Conservation (phyloP, 768 basidiomycete species). For the Cyclocybe cylindracea region DNA sequence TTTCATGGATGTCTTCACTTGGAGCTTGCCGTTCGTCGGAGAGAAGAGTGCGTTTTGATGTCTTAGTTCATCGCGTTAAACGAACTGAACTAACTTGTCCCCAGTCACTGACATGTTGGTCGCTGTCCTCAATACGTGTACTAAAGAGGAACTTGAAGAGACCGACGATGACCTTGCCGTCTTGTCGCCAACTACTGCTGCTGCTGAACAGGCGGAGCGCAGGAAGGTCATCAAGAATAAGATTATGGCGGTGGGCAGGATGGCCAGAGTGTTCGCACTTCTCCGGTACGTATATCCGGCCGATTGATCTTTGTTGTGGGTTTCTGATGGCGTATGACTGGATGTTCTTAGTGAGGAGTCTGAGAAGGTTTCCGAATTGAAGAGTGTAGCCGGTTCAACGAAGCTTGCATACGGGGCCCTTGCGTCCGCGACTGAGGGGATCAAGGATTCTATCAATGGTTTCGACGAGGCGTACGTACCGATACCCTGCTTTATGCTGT, state of each 20-base stretch:
- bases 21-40: constrained; percentile 97
- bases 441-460: constrained; percentile 90
- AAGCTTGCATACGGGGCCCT: constrained; percentile 83
- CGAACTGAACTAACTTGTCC: constrained; percentile 2
- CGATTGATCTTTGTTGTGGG: background rate
- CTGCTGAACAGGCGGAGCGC: constrained; percentile 64
- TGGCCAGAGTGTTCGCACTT: constrained; percentile 94
- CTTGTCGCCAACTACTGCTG: constrained; percentile 40
- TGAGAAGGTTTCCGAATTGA: constrained; percentile 95
- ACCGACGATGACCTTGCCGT: constrained; percentile 56
- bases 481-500: background rate
- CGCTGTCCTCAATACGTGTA: constrained; percentile 93
- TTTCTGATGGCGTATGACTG: constrained; percentile 1
- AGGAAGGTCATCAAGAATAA: constrained; percentile 96
- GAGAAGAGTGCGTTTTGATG: constrained; percentile 77
- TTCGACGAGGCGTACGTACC: constrained; percentile 92
- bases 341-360: constrained; percentile 80
- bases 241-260: constrained; percentile 95
- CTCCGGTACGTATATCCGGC: constrained; percentile 65
- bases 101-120: constrained; percentile 98
- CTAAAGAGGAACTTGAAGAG: constrained; percentile 95
- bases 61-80: background rate
- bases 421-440: constrained; percentile 88
- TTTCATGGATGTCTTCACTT: constrained; percentile 99
- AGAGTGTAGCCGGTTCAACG: constrained; percentile 78